These are phyloP conservation scores for Vaccinium darrowii DNA, from an alignment of 148 eudicot species.

Conservation along the genomic window DNA sequence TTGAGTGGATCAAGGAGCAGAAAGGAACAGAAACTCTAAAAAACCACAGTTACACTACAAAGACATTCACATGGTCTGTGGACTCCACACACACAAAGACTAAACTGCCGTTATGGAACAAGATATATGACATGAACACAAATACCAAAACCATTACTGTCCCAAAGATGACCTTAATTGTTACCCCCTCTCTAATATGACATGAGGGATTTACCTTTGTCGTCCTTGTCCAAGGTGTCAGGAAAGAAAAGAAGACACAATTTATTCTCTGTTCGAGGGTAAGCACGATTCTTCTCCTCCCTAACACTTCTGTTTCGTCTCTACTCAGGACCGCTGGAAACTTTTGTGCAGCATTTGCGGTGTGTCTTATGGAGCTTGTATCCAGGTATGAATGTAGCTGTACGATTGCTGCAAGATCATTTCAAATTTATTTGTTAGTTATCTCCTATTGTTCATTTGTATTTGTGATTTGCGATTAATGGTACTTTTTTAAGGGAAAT, in stretches of 20 bases:
- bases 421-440: not conserved
- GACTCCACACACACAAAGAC: not conserved
- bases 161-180: not conserved
- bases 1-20: too few species aligned
- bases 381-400: slow-evolving; percentile 58
- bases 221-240: not conserved
- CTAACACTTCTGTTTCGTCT: slow-evolving; percentile 1
- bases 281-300: not conserved
- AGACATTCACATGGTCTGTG: too few species aligned
- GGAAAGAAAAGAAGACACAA: not conserved
- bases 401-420: not conserved
- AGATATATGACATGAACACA: not conserved
- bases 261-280: not conserved
- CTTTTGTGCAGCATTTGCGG: slow-evolving; percentile 90
- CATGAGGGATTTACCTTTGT: not conserved
- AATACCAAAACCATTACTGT: not conserved
- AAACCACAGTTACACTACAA: too few species aligned
- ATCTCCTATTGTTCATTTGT: not conserved
- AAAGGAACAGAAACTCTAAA: too few species aligned
- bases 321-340: slow-evolving; percentile 89
- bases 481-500: not conserved
- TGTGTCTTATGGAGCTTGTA: slow-evolving; percentile 95
- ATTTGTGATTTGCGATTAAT: not conserved
- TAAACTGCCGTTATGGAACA: not conserved
- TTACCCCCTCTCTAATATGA: not conserved